phyloP scores from a whole-genome alignment of 1,284 basidiomycete genomes.

The Athelia psychrophila region DNA sequence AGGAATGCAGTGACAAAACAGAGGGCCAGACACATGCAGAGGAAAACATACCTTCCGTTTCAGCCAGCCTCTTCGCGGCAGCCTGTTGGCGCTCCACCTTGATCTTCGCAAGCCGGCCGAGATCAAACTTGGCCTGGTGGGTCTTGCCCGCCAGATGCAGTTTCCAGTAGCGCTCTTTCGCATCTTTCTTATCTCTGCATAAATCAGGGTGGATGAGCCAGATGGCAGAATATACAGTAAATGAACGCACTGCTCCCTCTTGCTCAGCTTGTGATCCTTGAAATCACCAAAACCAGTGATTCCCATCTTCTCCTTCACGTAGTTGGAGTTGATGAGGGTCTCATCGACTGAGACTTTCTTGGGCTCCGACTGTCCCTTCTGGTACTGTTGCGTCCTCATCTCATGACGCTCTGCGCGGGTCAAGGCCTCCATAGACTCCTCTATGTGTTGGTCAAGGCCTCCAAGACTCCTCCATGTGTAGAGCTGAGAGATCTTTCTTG shows the following conservation, averaged over 20 bases:
- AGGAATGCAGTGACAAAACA: no score
- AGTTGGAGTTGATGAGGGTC: conserved; percentile 71
- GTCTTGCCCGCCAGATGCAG: conserved; percentile 81
- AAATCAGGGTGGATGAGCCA: conserved; percentile 6
- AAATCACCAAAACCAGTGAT: conserved; percentile 61
- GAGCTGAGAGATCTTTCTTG: no score
- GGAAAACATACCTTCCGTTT: conserved; percentile 64
- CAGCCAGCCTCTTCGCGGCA: conserved; percentile 80
- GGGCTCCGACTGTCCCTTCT: conserved; percentile 39
- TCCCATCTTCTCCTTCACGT: conserved; percentile 60
- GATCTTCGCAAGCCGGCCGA: conserved; percentile 85
- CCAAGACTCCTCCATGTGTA: no score
- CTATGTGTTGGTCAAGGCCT: no score
- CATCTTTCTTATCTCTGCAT: conserved; percentile 81
- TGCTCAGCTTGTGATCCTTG: conserved; percentile 53
- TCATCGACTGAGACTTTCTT: conserved; percentile 46
- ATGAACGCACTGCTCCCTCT: conserved; percentile 62
- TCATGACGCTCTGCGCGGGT: no score
- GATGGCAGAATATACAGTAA: conserved; percentile 1
- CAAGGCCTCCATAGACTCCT: no score
- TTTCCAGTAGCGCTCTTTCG: conserved; percentile 85
- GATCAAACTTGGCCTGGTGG: conserved; percentile 82
- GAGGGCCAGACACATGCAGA: conserved; percentile 14
- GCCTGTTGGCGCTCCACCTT: conserved; percentile 83
- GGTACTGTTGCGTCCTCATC: no score